Evolutionary conservation across 345 rosid genomes (phyloP).

Genomic region (Microthlaspi erraticum): DNA sequence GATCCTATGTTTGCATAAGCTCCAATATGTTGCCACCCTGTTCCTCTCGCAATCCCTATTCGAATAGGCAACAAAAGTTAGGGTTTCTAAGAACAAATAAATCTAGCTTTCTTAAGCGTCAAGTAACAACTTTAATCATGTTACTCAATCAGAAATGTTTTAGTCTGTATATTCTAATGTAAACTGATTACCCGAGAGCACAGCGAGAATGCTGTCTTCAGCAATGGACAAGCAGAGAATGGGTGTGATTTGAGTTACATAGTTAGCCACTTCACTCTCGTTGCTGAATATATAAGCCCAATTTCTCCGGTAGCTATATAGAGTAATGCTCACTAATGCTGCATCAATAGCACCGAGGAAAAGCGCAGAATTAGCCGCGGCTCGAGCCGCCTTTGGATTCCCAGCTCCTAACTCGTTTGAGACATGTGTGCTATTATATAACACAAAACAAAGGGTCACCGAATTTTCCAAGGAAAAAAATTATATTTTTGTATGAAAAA

Average conservation of each 20-base stretch:
- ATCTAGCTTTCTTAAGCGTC: not conserved
- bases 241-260: slow-evolving; percentile 47
- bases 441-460: not conserved
- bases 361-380: slow-evolving; percentile 41
- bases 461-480: not conserved
- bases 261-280: slow-evolving; percentile 47
- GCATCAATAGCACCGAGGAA: slow-evolving; percentile 43
- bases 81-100: not conserved
- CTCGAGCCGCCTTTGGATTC: slow-evolving; percentile 48
- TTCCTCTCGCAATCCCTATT: slow-evolving; percentile 75
- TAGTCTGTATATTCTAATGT: not conserved
- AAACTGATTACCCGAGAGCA: slow-evolving; percentile 48
- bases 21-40: slow-evolving; percentile 71
- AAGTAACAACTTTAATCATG: slow-evolving; percentile 18
- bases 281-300: slow-evolving; percentile 51
- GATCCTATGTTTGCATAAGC: slow-evolving; percentile 67
- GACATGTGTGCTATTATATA: slow-evolving; percentile 49
- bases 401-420: slow-evolving; percentile 65
- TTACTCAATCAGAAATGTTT: not conserved
- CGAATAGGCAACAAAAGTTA: slow-evolving; percentile 3
- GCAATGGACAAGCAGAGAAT: slow-evolving; percentile 43
- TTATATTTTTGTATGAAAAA: not conserved
- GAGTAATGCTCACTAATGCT: slow-evolving; percentile 35
- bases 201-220: slow-evolving; percentile 46
- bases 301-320: slow-evolving; percentile 38